These are phyloP conservation scores for Lodderomyces beijingensis DNA, from an alignment of 1,139 yeast species.

Conservation along the genomic window DNA sequence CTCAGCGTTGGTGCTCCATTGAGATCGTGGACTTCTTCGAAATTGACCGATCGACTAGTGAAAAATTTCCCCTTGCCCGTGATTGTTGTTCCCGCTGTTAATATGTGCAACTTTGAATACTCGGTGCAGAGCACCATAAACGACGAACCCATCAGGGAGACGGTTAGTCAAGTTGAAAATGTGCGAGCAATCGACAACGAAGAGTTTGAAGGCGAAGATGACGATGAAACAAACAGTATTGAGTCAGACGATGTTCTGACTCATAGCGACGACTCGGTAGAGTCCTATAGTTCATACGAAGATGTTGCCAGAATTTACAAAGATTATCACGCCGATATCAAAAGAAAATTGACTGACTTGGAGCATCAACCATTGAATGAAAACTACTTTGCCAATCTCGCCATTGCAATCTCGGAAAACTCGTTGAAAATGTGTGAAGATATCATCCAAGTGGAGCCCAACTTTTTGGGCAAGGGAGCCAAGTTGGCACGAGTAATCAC, in stretches of 20 bases:
- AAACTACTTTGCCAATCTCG: slow-evolving; percentile 28
- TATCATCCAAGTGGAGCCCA: slow-evolving; percentile 35
- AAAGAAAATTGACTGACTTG: slow-evolving; percentile 16
- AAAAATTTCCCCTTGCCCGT: slow-evolving; percentile 66
- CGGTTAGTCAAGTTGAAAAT: not conserved
- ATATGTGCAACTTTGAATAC: slow-evolving; percentile 53
- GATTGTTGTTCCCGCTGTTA: slow-evolving; percentile 61
- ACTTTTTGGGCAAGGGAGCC: slow-evolving; percentile 41
- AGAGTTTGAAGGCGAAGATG: slow-evolving; percentile 5
- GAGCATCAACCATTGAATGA: slow-evolving; percentile 19
- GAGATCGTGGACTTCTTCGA: slow-evolving; percentile 57
- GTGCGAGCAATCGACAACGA: slow-evolving; percentile 1
- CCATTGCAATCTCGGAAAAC: slow-evolving; percentile 35
- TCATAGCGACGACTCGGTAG: slow-evolving; percentile 16
- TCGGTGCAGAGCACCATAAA: slow-evolving; percentile 22
- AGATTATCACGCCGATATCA: slow-evolving; percentile 24
- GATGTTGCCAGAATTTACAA: slow-evolving; percentile 34
- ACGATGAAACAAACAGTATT: slow-evolving; percentile 18
- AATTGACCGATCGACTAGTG: slow-evolving; percentile 59
- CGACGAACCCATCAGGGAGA: slow-evolving; percentile 1
- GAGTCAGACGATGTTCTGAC: slow-evolving; percentile 15
- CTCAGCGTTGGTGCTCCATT: slow-evolving; percentile 47
- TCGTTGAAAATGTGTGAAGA: slow-evolving; percentile 37
- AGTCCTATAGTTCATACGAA: slow-evolving; percentile 37
- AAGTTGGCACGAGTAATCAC: slow-evolving; percentile 44